phyloP scores from a whole-genome alignment of 176 grass and related monocot genomes.

The Cenchrus purpureus region DNA sequence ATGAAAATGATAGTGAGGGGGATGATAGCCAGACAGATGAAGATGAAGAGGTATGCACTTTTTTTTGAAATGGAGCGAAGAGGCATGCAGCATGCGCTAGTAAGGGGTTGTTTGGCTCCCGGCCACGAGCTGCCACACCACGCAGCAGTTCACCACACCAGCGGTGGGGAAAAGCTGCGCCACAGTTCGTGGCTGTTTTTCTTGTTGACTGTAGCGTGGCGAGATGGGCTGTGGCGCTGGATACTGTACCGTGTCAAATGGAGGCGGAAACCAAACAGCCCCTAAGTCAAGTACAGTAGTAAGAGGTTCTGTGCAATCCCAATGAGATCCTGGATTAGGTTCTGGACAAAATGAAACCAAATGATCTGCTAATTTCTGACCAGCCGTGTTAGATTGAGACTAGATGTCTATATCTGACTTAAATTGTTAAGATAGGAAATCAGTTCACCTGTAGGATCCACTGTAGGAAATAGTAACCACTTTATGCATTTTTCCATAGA shows the following conservation, averaged over 20 bases:
- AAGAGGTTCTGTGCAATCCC: neutral
- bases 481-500: neutral
- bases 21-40: slow-evolving; percentile 72
- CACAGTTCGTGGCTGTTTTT: too few relatives aligned
- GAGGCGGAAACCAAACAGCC: too few relatives aligned
- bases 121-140: too few relatives aligned
- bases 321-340: slow-evolving; percentile 12
- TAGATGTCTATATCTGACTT: neutral
- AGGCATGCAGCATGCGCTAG: too few relatives aligned
- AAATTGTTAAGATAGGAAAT: slow-evolving; percentile 2
- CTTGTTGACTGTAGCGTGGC: too few relatives aligned
- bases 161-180: too few relatives aligned
- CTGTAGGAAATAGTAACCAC: neutral
- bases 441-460: neutral
- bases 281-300: too few relatives aligned
- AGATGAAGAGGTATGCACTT: slow-evolving; percentile 56
- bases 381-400: neutral
- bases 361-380: neutral
- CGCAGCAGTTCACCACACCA: too few relatives aligned
- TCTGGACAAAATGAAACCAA: neutral
- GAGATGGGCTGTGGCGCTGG: too few relatives aligned
- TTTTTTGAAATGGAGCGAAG: too few relatives aligned
- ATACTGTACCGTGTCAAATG: too few relatives aligned
- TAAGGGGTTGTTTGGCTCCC: too few relatives aligned
- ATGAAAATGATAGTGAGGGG: slow-evolving; percentile 56